Percentiles rank a stretch among this genome's conserved stretches.
Conservation (phyloP, 768 basidiomycete species). For the Amanita thiersii region DNA sequence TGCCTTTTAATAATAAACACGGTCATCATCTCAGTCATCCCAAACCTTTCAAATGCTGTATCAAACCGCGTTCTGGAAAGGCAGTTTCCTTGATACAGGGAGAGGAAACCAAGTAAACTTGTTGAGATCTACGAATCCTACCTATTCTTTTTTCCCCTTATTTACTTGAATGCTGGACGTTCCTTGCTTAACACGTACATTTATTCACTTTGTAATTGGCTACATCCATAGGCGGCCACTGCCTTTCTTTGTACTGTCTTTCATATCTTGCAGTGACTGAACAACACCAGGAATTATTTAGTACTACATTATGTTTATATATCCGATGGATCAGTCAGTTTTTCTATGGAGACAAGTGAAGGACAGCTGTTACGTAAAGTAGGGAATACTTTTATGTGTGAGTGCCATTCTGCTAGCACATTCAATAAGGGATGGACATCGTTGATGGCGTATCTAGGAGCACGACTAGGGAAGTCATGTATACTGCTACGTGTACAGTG, state of each 20-base stretch:
- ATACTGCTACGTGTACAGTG: neutral
- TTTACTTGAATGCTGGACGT: slow-evolving; percentile 1
- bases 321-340: slow-evolving; percentile 1
- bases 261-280: slow-evolving; percentile 15
- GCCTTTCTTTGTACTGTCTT: too few relatives aligned
- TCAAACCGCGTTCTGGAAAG: slow-evolving; percentile 53
- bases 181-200: neutral
- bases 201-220: neutral
- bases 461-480: neutral
- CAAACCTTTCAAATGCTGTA: slow-evolving; percentile 50
- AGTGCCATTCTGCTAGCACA: neutral
- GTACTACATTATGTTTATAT: slow-evolving; percentile 13
- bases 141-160: slow-evolving; percentile 10
- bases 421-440: neutral
- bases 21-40: slow-evolving; percentile 34
- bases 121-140: slow-evolving; percentile 27
- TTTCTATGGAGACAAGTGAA: neutral
- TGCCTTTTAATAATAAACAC: neutral
- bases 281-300: slow-evolving; percentile 5
- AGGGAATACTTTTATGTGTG: neutral
- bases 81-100: slow-evolving; percentile 45
- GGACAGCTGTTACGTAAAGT: neutral
- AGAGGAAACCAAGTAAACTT: slow-evolving; percentile 22
- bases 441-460: neutral
- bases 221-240: neutral